Evolutionary conservation across 306 rosid genomes (phyloP).

Genomic region (Prinsepia uniflora): DNA sequence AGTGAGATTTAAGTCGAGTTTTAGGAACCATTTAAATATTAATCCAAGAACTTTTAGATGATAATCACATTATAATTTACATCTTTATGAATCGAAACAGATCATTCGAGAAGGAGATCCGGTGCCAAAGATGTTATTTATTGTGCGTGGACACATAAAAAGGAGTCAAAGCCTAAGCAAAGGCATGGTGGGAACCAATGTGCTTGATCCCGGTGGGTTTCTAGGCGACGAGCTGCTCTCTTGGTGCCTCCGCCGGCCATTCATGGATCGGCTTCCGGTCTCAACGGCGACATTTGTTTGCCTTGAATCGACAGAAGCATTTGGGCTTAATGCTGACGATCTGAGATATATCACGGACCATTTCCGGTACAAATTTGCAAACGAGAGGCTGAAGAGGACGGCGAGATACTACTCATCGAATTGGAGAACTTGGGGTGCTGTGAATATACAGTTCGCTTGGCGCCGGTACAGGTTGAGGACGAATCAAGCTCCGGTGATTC

Average conservation of each 20-base stretch:
- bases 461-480: conserved; percentile 80
- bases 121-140: conserved; percentile 77
- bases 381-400: conserved; percentile 83
- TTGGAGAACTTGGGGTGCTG: conserved; percentile 99
- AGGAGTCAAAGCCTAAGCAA: conserved; percentile 83
- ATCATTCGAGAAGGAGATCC: conserved; percentile 97
- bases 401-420: conserved; percentile 95
- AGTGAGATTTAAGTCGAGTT: too few species aligned
- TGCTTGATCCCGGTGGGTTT: conserved; percentile 81
- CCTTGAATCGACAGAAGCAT: conserved; percentile 81
- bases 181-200: conserved; percentile 81
- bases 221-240: conserved; percentile 90
- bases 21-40: too few species aligned
- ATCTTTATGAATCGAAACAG: conserved; percentile 33
- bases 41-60: too few species aligned
- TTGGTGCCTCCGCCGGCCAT: conserved; percentile 91
- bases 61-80: background rate
- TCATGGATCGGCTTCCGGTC: conserved; percentile 72
- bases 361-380: conserved; percentile 85
- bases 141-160: conserved; percentile 69
- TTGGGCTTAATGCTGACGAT: conserved; percentile 57
- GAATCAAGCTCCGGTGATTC: conserved; percentile 61
- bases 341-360: conserved; percentile 87
- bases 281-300: conserved; percentile 82
- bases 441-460: conserved; percentile 86